Base-by-base conservation (phyloP, 2,329 filamentous ascomycete genomes). In the Aureobasidium uvarum region DNA sequence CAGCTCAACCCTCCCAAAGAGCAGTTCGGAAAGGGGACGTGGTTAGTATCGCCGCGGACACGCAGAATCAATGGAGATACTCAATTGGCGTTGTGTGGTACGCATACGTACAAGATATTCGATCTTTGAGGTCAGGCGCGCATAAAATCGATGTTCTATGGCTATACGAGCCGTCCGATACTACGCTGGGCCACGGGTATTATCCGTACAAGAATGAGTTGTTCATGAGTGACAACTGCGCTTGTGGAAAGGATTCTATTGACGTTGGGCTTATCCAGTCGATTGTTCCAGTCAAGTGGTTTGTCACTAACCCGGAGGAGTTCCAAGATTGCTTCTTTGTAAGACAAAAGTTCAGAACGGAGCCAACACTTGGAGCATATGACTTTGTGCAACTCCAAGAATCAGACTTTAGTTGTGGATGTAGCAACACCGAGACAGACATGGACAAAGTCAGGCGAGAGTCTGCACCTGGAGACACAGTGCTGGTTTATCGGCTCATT, bases 161-260 rank as follows among this genome's bases (percentile, higher is more conserved):
- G 90, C 78, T 95, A 0, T 94, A 93, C 69, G 81, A 84, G 2
- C 84, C 90, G 0, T 79, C 81, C 0, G 88, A 95, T 63, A 95
- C 91, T 0, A 84, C 88, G 0, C 90, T 92, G 50, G 84, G 82
- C 0, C 77, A 83, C 6, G 86, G 88, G 76, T 82, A 81, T 11
- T 96, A 94, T 69, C 88, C 88, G 0, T 87, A 85, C 74, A 68
- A 77, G 0, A 90, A 92, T 60, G 91, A 96, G 74, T 75, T 95
- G 0, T 95, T 95, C 67, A 76, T 94, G 0, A 91, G 87, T 0
- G 85, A 92, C 59, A 86, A 92, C 66, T 94, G 91, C 76, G 89
- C 87, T 1, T 95, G 91, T 68, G 73, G 78, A 0, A 79, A 84
- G 20, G 72, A 77, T 0, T 80, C 81, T 33, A 79, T 91, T 3